Evolutionary conservation across 345 rosid genomes (phyloP), one percentile per base, ranked within the genome.

Genomic region (Heritiera littoralis): DNA sequence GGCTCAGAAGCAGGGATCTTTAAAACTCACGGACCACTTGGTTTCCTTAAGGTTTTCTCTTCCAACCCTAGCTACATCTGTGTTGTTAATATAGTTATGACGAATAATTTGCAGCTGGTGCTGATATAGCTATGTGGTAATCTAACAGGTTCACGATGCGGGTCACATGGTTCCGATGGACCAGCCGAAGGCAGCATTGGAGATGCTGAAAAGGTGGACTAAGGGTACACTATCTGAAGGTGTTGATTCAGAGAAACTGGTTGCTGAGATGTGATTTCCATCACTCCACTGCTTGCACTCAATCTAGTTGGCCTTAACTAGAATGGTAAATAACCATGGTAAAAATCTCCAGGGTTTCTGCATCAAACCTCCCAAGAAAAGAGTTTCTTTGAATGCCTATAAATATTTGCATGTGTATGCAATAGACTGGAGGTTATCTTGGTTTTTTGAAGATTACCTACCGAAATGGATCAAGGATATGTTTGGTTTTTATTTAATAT

Each of bases 111-210:
- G 28, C 55, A 23, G 58, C 1, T 5, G 10, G 6, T 72, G 41
- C 80, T 85, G 43, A 86, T 23, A 14, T 41, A 4, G 20, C 66
- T 68, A 79, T 66, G 10, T 59, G 70, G 61, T 79, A 43, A 76
- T 83, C n/a, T 45, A 79, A 78, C 88, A 96, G 97, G 97, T 94
- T 71, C 94, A 84, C 3, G 89, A 96, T 80, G 98, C 99, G 1
- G 97, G 99, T 83, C 99, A 96, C 85, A 94, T 96, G 99, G 97
- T 94, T 80, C 99, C 99, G 0, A 96, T 94, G 99, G 98, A 96
- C 83, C 97, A 96, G 81, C 98, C 98, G 0, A 88, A 90, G 88
- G 98, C 90, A 80, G 79, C 99, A 23, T 78, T 96, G 59, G 89
- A 86, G 88, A 96, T 96, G 99, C 86, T 96, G 83, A 91, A 73